A percentile compares a stretch with the other conserved stretches of the same genome.
Conservation (phyloP, 1,284 basidiomycete genomes). For the Vanrija humicola region DNA sequence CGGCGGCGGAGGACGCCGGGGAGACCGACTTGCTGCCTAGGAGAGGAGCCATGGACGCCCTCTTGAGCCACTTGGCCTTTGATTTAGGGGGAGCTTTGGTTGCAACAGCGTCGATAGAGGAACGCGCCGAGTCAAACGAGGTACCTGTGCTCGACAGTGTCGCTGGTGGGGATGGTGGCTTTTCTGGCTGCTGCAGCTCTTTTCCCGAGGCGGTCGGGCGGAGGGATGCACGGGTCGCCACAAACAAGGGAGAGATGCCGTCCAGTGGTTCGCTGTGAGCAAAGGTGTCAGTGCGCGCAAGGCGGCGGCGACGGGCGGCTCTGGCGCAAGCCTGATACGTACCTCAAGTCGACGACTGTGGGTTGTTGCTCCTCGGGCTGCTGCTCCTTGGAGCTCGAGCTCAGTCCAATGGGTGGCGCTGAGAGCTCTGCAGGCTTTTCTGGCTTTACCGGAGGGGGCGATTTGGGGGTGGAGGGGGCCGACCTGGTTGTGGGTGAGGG, state of each 20-base stretch:
- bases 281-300: constrained; percentile 2
- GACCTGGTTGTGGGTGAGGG: background rate
- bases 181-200: constrained; percentile 15
- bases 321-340: background rate
- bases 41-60: constrained; percentile 31
- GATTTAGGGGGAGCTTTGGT: constrained; percentile 26
- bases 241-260: constrained; percentile 21
- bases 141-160: background rate
- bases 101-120: constrained; percentile 18
- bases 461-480: background rate
- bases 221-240: constrained; percentile 27
- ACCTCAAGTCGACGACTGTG: background rate
- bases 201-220: constrained; percentile 22
- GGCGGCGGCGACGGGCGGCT: background rate
- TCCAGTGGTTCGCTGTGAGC: constrained; percentile 8
- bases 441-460: background rate
- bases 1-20: constrained; percentile 21
- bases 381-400: background rate
- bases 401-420: background rate
- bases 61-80: constrained; percentile 41
- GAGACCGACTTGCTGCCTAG: constrained; percentile 36
- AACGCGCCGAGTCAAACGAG: constrained; percentile 17
- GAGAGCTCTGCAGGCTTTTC: constrained; percentile 6
- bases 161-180: background rate
- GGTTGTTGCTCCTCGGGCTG: background rate